Base-by-base conservation (phyloP, 225 moss, liverwort and hornwort species). In the Physcomitrellopsis africana region DNA sequence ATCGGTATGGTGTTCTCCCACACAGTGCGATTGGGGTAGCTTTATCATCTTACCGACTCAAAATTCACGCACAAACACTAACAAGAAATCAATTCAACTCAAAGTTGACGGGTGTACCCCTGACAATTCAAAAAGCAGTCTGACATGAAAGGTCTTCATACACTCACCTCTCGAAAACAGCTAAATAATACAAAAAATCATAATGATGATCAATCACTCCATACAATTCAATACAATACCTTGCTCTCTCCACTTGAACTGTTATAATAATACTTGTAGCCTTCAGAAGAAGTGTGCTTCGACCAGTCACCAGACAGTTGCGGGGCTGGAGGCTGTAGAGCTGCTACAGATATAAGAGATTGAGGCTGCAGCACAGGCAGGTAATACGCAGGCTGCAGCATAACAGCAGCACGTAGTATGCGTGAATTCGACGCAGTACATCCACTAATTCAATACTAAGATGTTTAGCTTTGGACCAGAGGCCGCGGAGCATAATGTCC, bases 191-290 rank as follows among this genome's bases (percentile, higher is more conserved):
- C n/a, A n/a, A n/a, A n/a, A n/a, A n/a, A n/a, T n/a, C n/a, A n/a
- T n/a, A n/a, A n/a, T n/a, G n/a, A n/a, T n/a, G 56, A 11, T 47
- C 42, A 26, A 20, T 27, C 66, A 70, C 11, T 60, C 48, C 62
- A 20, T 75, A 19, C 29, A 20, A 60, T 55, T 24, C 18, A 63
- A 56, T 18, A 27, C 3, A 37, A 76, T 79, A 92, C 96, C 93
- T 96, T 96, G 86, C 96, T 96, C 79, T 96, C 96, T 62, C 90
- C 90, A 59, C 86, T 87, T 68, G 85, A 80, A 48, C 92, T 79
- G 64, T 96, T 96, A 65, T 96, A 92, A 75, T 96, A 96, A 69
- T 96, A 96, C 63, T 96, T 96, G 82, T 93, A 96, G 45, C 96
- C 96, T 80, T 96, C 96, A 52, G 96, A 93, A 67, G 96, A 96